phyloP scores from a whole-genome alignment of 768 basidiomycete genomes.

The Termitomyces sp. region DNA sequence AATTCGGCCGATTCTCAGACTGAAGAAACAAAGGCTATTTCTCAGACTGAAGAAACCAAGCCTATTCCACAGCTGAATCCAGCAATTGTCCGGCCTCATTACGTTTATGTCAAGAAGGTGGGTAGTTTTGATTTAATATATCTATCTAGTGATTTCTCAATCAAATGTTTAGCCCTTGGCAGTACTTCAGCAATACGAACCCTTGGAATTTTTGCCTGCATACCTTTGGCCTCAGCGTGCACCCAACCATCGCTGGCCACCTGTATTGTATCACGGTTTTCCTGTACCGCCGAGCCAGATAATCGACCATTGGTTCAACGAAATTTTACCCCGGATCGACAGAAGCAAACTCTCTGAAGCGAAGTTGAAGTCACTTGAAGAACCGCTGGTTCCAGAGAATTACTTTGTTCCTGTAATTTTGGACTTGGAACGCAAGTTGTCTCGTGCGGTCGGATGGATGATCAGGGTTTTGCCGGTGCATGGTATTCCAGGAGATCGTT shows the following conservation, averaged over 20 bases:
- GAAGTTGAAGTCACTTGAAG: background rate
- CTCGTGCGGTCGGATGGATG: background rate
- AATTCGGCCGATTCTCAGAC: background rate
- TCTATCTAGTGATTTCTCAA: background rate
- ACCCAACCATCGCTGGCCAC: background rate
- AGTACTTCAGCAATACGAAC: background rate
- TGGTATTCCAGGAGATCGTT: background rate
- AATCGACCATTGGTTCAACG: background rate
- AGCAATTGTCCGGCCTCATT: background rate
- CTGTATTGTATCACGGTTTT: background rate
- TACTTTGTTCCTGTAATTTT: background rate
- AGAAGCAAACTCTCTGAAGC: background rate
- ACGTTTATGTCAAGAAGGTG: background rate
- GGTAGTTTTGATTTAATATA: too few species aligned
- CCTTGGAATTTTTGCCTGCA: background rate
- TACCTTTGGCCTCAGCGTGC: background rate
- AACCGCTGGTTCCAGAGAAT: background rate
- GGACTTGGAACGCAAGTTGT: background rate
- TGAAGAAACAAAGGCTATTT: background rate
- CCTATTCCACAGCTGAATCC: background rate
- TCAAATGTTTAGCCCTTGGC: background rate
- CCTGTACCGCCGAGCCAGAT: background rate
- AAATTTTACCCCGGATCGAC: background rate
- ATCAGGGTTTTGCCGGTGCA: background rate
- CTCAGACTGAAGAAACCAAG: too few species aligned